phyloP scores from a whole-genome alignment of 1,284 basidiomycete species.

The Ceratobasidium sp. region DNA sequence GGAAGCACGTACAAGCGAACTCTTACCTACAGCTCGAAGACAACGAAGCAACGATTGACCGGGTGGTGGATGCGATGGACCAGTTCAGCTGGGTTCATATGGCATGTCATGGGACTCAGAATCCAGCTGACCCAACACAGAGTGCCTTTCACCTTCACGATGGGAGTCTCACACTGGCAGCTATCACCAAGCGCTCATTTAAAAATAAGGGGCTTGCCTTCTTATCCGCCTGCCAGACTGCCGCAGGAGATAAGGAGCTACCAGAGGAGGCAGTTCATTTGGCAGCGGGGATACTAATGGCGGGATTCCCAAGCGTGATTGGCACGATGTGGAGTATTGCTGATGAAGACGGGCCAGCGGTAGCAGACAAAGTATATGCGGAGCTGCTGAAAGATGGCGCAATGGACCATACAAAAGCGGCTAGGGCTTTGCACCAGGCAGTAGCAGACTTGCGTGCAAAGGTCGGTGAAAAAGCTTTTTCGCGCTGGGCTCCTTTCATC shows the following conservation, averaged over 20 bases:
- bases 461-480: not conserved
- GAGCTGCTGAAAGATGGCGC: not conserved
- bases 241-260: not conserved
- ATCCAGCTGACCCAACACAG: no score
- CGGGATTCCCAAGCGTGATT: slow-evolving; percentile 1
- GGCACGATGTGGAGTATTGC: slow-evolving; percentile 32
- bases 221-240: slow-evolving; percentile 26
- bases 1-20: not conserved
- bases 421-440: not conserved
- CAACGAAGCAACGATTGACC: not conserved
- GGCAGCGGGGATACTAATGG: slow-evolving; percentile 17
- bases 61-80: not conserved
- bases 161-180: no score
- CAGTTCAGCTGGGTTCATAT: slow-evolving; percentile 22
- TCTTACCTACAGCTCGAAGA: not conserved
- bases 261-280: slow-evolving; percentile 20
- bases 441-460: not conserved
- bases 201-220: not conserved
- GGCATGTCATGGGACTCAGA: slow-evolving; percentile 16
- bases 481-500: no score
- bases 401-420: not conserved
- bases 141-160: no score
- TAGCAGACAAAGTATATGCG: slow-evolving; percentile 18
- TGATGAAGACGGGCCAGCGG: slow-evolving; percentile 26
- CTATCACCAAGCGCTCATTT: not conserved